Conservation (phyloP, 371 early-diverging fungal species). For the Chytridium lagenaria region DNA sequence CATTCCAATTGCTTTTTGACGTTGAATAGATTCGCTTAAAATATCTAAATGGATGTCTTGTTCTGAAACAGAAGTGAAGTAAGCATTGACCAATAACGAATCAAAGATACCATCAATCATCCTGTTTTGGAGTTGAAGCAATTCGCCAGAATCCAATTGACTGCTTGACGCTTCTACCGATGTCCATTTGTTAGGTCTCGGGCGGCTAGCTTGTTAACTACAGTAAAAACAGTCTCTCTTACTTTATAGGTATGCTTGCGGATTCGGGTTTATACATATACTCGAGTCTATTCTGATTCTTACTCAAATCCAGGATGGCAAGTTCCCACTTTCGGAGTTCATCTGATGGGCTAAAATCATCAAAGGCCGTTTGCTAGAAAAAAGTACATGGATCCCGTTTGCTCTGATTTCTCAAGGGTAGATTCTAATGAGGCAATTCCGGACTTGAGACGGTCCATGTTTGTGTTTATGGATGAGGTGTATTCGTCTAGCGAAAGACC, state of each 20-base stretch:
- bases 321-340: conserved; percentile 50
- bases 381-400: conserved; percentile 48
- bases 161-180: conserved; percentile 40
- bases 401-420: conserved; percentile 68
- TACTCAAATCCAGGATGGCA: conserved; percentile 42
- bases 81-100: not conserved
- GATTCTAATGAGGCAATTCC: conserved; percentile 65
- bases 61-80: conserved; percentile 49
- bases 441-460: conserved; percentile 60
- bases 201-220: too few species aligned
- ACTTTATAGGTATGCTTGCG: not conserved
- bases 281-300: conserved; percentile 47
- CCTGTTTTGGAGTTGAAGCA: conserved; percentile 76
- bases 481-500: conserved; percentile 67
- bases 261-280: conserved; percentile 29
- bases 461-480: conserved; percentile 63
- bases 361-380: not conserved
- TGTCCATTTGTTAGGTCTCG: too few species aligned
- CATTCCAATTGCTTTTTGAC: conserved; percentile 77
- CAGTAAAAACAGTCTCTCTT: too few species aligned
- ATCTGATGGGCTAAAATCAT: conserved; percentile 16
- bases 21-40: conserved; percentile 66
- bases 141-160: conserved; percentile 58
- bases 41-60: conserved; percentile 81
- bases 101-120: conserved; percentile 69